phyloP scores from a whole-genome alignment of 1,284 basidiomycete genomes.

The Boletus smithii region DNA sequence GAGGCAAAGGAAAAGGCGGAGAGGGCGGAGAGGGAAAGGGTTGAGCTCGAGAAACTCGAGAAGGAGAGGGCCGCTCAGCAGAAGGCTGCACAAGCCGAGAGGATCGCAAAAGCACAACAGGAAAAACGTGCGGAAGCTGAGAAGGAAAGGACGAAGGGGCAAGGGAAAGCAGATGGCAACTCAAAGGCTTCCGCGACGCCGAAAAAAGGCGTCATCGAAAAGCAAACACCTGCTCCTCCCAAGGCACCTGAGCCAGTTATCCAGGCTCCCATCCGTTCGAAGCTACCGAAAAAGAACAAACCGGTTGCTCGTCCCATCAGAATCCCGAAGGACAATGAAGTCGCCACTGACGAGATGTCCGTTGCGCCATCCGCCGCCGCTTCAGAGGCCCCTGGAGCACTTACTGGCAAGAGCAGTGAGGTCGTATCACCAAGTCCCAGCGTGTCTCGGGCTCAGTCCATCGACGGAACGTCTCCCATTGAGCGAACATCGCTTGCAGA shows the following conservation, averaged over 20 bases:
- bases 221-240: constrained; percentile 21
- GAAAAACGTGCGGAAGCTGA: constrained; percentile 32
- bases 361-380: constrained; percentile 43
- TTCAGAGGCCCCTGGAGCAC: constrained; percentile 42
- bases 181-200: constrained; percentile 22
- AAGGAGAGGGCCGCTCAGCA: constrained; percentile 35
- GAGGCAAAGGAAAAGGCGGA: constrained; percentile 42
- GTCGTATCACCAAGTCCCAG: constrained; percentile 43
- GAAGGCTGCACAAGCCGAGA: constrained; percentile 36
- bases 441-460: constrained; percentile 58
- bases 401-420: constrained; percentile 36
- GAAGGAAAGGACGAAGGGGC: constrained; percentile 33
- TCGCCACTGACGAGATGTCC: constrained; percentile 41
- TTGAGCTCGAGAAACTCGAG: constrained; percentile 37
- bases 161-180: constrained; percentile 34
- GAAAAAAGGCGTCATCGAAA: constrained; percentile 23
- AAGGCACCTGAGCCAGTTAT: constrained; percentile 36
- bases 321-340: constrained; percentile 57
- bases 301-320: constrained; percentile 58
- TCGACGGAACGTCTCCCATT: constrained; percentile 41
- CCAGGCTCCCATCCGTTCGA: constrained; percentile 71
- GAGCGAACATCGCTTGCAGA: constrained; percentile 55
- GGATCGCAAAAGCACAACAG: constrained; percentile 32
- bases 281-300: constrained; percentile 77
- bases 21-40: constrained; percentile 36